Evolutionary conservation across 1,284 basidiomycete genomes (phyloP), one percentile per base, ranked within the genome.

Genomic region (Ustilago hordei): DNA sequence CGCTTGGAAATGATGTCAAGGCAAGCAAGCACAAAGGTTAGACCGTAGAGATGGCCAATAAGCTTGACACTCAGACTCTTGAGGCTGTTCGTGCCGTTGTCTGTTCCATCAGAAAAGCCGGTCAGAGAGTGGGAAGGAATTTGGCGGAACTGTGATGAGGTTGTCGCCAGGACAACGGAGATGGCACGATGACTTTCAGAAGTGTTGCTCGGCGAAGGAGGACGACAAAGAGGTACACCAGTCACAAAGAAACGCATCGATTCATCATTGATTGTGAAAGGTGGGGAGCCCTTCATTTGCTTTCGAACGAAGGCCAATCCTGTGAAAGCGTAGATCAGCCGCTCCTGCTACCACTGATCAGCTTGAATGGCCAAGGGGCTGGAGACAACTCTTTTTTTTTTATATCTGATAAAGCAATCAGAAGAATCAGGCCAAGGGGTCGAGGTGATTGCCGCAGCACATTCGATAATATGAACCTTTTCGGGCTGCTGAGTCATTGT

Each of bases 361-460:
- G 7, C 6, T 17, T 41, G 39, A 41, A 13, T 11, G 39, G 7
- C 7, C 6, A 41, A 41, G 43, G 13, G 23, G 43, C 17, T 11
- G 1, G 19, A 8, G 43, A 19, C 23, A 50, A 50, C 19, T n/a
- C 19, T 19, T 19, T 1, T 19, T 19, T 15, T 31, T 3, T 13
- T 32, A 32, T 32, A 50, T 50, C 48, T 50, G 48, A 50, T 50
- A 50, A 50, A 32, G 9, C 23, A 7, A 32, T 2, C 48, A 50
- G 6, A 8, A 50, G 31, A 17, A 8, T 15, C 48, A 31, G 23
- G 3, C 6, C 6, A 50, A 50, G 28, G 8, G 28, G 28, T n/a
- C 43, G 19, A 15, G 13, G 43, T 7, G n/a, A 57, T 47, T 59
- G 35, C 57, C 57, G 57, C 43, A 59, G 43, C 57, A 48, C 12